Conservation (phyloP, 257 asterid genomes). For the Solanum okadae region DNA sequence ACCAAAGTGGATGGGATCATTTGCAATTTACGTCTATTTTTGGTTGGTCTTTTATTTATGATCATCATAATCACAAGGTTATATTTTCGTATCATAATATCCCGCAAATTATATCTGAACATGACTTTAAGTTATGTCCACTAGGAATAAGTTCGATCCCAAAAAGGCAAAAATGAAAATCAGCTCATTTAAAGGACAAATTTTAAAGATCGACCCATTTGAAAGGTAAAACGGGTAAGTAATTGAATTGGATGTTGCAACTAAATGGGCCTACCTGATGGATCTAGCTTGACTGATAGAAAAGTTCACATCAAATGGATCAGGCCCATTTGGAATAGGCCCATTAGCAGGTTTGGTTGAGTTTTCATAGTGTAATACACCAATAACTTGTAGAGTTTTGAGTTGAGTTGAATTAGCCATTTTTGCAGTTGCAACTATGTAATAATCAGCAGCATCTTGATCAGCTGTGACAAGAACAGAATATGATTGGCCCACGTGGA, state of each 20-base stretch:
- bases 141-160: neutral
- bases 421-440: constrained; percentile 58
- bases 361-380: constrained; percentile 46
- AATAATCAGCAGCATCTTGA: constrained; percentile 38
- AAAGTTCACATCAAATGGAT: constrained; percentile 33
- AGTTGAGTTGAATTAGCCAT: constrained; percentile 5
- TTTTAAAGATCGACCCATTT: neutral
- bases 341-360: constrained; percentile 33
- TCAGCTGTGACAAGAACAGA: constrained; percentile 54
- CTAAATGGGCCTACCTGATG: constrained; percentile 29
- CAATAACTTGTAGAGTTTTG: constrained; percentile 28
- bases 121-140: no score
- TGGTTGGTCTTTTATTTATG: no score
- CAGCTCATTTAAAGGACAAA: no score
- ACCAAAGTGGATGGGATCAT: neutral
- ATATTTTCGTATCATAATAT: no score
- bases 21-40: neutral
- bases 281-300: constrained; percentile 49
- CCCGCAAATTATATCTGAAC: rapidly evolving
- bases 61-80: no score
- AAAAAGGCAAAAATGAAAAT: no score
- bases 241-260: neutral
- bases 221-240: neutral
- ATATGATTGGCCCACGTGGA: constrained; percentile 74
- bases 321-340: constrained; percentile 57